Evolutionary conservation across 129 eudicot genomes (phyloP), one percentile per base, ranked within the genome.

Genomic region (Flaveria ramosissima): DNA sequence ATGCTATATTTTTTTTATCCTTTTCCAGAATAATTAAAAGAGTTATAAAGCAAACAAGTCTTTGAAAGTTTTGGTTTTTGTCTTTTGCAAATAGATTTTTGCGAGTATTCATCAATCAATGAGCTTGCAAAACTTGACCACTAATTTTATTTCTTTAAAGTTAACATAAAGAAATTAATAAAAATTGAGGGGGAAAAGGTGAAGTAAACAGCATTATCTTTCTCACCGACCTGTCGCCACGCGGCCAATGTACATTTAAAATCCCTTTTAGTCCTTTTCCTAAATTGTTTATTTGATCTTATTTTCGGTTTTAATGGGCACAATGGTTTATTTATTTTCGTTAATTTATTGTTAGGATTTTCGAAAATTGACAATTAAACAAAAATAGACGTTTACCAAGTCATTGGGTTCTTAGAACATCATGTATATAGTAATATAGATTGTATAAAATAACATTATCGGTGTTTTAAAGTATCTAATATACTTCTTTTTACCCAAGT

Each of bases 201-300:
- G 9, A 62, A 26, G 36, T 48, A 63, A 63, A 63, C 23, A 62
- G 47, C 68, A 48, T 75, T 75, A 75, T 75, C 72, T 63, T 59
- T 60, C 50, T 47, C 51, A 64, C 79, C 79, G 79, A 63, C 79
- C 39, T 15, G 51, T 3, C 63, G 72, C 63, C 72, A 75, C 79
- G 79, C 72, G 79, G 48, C 50, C 32, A 50, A 27, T 42, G 17
- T 47, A 43, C 23, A 63, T 12, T 27, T 19, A 75, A 47, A 62
- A n/a, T 62, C 63, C 45, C 21, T 63, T 75, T 63, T 13, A 75
- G 62, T 63, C 72, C 30, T n/a, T 75, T 75, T 75, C 41, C 23
- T 26, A 72, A 14, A 60, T 57, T 7, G 43, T 57, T 23, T 60
- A 60, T 24, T 24, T 60, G 17, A 60, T 60, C 11, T 23, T 8